Conservation (phyloP, 1,284 basidiomycete species). For the Sanghuangporus sanghuang region DNA sequence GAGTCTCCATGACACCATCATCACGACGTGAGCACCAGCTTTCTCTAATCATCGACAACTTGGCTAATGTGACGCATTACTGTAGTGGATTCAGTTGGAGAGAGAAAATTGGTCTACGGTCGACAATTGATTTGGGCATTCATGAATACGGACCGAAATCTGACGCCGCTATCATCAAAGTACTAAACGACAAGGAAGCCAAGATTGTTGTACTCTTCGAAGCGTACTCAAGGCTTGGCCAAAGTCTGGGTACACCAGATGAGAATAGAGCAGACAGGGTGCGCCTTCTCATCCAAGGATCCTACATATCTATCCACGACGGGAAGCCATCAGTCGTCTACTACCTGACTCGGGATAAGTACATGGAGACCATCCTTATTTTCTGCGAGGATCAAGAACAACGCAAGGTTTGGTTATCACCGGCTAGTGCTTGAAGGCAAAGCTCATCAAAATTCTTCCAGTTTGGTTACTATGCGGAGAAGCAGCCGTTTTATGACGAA, state of each 20-base stretch:
- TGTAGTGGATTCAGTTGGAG: neutral
- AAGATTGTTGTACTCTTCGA: constrained; percentile 1
- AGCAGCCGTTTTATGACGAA: constrained; percentile 3
- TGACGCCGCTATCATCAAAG: neutral
- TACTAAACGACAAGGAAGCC: neutral
- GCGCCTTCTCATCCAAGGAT: constrained; percentile 4
- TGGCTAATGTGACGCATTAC: neutral
- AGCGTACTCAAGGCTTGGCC: constrained; percentile 4
- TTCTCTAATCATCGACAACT: neutral
- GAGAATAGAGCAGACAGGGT: constrained; percentile 4
- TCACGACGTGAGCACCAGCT: neutral
- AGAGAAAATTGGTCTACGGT: constrained; percentile 3
- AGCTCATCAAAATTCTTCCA: neutral
- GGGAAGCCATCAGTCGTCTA: neutral
- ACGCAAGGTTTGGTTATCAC: neutral
- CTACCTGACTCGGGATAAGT: constrained; percentile 2
- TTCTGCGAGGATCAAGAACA: neutral
- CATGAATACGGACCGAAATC: constrained; percentile 3
- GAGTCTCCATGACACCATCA: neutral
- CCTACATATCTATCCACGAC: neutral
- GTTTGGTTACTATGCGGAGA: constrained; percentile 1
- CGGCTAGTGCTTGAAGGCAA: neutral
- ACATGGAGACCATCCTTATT: constrained; percentile 7
- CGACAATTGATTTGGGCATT: neutral
- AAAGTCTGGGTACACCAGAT: constrained; percentile 1